Conservation (phyloP, 2,329 filamentous ascomycete genomes). For the Nothomitra cinnamomea region DNA sequence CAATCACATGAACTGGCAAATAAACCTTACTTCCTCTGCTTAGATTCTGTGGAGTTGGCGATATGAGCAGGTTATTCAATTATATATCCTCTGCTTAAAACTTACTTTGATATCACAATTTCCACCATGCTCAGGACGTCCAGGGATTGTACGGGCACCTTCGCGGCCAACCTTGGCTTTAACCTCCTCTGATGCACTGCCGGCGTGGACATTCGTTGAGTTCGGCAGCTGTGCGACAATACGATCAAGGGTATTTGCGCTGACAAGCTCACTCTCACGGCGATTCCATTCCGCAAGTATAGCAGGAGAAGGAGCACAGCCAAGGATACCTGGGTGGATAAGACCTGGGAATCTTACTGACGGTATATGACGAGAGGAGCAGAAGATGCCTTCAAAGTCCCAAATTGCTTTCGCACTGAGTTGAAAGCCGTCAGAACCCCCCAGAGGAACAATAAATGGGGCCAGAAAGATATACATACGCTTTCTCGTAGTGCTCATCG, state of each 20-base stretch:
- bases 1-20: constrained; percentile 69
- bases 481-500: constrained; percentile 70
- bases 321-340: constrained; percentile 83
- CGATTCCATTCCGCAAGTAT: constrained; percentile 69
- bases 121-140: constrained; percentile 71
- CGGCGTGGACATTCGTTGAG: constrained; percentile 55
- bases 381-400: constrained; percentile 66
- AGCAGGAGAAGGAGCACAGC: constrained; percentile 67
- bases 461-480: constrained; percentile 31
- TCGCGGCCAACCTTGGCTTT: constrained; percentile 55
- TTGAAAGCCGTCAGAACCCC: not conserved
- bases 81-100: no score
- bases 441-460: no score
- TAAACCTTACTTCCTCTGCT: constrained; percentile 67
- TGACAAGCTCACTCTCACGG: constrained; percentile 66
- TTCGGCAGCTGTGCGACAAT: constrained; percentile 65
- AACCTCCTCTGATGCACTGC: constrained; percentile 38
- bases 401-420: constrained; percentile 45
- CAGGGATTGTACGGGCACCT: constrained; percentile 71
- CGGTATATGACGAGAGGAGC: constrained; percentile 71
- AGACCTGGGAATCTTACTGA: constrained; percentile 76
- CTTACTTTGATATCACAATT: constrained; percentile 71
- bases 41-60: constrained; percentile 34
- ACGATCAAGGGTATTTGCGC: constrained; percentile 44
- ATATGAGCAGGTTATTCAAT: no score